phyloP scores from a whole-genome alignment of 352 stramenopile species.

The Phytophthora quininea region DNA sequence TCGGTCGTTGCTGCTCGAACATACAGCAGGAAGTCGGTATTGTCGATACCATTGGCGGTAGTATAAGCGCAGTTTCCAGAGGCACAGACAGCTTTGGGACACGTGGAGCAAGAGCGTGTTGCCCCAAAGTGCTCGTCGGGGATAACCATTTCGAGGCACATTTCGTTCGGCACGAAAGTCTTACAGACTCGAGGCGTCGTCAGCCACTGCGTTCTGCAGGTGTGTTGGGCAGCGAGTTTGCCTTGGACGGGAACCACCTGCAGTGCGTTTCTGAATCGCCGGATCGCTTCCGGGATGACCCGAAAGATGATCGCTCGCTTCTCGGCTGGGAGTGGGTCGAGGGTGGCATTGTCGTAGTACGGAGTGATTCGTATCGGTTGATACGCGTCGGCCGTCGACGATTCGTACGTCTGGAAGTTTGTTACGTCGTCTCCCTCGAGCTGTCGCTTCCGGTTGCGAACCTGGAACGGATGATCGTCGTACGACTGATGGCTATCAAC shows the following conservation, averaged over 20 bases:
- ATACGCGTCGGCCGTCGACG: conserved; percentile 37
- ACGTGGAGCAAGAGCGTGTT: conserved; percentile 51
- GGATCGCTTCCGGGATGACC: conserved; percentile 73
- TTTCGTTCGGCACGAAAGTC: conserved; percentile 53
- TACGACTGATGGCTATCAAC: conserved; percentile 31
- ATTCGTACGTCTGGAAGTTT: conserved; percentile 52
- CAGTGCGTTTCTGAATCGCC: conserved; percentile 54
- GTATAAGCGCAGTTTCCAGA: conserved; percentile 48
- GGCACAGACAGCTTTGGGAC: conserved; percentile 43
- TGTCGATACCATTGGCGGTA: conserved; percentile 35
- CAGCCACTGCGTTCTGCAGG: conserved; percentile 60
- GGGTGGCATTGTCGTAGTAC: conserved; percentile 66
- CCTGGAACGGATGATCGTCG: conserved; percentile 31
- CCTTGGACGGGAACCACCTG: conserved; percentile 69
- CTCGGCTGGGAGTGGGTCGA: conserved; percentile 43
- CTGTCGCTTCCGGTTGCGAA: conserved; percentile 10
- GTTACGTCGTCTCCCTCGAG: conserved; percentile 19
- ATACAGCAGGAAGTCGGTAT: conserved; percentile 80
- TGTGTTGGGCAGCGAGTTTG: conserved; percentile 64
- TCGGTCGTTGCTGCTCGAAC: conserved; percentile 53
- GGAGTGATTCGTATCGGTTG: conserved; percentile 72
- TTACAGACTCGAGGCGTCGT: conserved; percentile 66
- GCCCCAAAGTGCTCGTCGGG: conserved; percentile 64
- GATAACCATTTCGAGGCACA: conserved; percentile 80
- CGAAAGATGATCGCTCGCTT: conserved; percentile 55